Conservation (phyloP, 345 rosid species). For the Garcia nutans region DNA sequence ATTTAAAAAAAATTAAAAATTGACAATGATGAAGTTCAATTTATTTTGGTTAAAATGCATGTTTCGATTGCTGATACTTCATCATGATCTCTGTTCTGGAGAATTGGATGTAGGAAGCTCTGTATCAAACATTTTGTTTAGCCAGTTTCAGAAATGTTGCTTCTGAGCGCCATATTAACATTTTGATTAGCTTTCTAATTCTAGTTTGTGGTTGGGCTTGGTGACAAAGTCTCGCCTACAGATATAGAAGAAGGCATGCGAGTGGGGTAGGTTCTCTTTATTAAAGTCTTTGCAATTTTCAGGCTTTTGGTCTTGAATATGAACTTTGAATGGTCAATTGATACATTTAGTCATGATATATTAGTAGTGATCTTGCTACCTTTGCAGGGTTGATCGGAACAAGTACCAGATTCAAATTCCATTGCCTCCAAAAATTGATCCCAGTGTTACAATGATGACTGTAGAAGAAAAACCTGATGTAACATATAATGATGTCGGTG, state of each 20-base stretch:
- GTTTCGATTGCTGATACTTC: neutral
- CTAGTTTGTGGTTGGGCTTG: slow-evolving; percentile 97
- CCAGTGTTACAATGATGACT: slow-evolving; percentile 99
- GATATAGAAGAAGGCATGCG: slow-evolving; percentile 99
- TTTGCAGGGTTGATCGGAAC: slow-evolving; percentile 89
- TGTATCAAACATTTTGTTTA: neutral
- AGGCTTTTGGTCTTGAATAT: neutral
- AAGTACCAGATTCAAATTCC: slow-evolving; percentile 98
- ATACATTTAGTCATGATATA: neutral
- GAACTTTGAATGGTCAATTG: neutral
- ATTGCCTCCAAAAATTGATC: slow-evolving; percentile 97
- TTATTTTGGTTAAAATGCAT: neutral
- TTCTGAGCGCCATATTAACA: neutral
- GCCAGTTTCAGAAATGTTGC: neutral
- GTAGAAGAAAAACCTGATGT: slow-evolving; percentile 99
- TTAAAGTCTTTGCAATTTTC: neutral
- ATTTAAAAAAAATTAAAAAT: no score
- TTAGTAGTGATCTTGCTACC: neutral
- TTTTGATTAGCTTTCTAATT: neutral
- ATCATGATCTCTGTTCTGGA: neutral
- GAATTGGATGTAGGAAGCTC: neutral
- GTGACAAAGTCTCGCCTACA: slow-evolving; percentile 96
- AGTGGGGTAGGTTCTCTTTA: slow-evolving; percentile 65
- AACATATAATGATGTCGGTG: slow-evolving; percentile 95
- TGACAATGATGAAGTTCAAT: neutral